phyloP scores from a whole-genome alignment of 2,329 filamentous ascomycete genomes.

The Metarhizium album region DNA sequence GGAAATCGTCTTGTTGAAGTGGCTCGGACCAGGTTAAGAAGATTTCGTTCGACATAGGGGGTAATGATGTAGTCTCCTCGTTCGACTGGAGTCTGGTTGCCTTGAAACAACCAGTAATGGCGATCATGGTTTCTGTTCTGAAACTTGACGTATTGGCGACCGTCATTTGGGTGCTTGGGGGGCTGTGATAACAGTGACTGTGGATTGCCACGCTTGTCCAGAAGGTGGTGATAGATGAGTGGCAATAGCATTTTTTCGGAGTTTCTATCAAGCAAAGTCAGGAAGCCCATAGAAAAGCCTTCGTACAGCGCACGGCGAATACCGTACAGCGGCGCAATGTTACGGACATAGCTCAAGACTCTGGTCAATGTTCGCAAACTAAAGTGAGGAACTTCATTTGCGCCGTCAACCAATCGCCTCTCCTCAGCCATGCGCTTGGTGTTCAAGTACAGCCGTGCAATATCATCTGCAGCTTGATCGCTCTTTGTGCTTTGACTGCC shows the following conservation, averaged over 20 bases:
- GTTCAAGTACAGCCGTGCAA: constrained; percentile 78
- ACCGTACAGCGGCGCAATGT: constrained; percentile 75
- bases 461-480: constrained; percentile 64
- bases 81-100: constrained; percentile 50
- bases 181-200: constrained; percentile 67
- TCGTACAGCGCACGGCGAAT: constrained; percentile 81
- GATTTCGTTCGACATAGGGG: constrained; percentile 85
- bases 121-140: constrained; percentile 51
- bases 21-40: constrained; percentile 88
- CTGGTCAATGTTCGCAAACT: constrained; percentile 89
- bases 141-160: constrained; percentile 69
- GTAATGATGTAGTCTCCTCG: constrained; percentile 93
- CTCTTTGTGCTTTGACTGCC: constrained; percentile 60
- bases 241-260: constrained; percentile 73
- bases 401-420: constrained; percentile 78
- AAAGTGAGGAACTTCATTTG: constrained; percentile 93
- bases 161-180: constrained; percentile 67
- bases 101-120: constrained; percentile 85
- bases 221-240: constrained; percentile 69
- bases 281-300: constrained; percentile 95
- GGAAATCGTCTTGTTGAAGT: constrained; percentile 88
- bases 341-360: constrained; percentile 76
- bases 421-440: constrained; percentile 73
- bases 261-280: constrained; percentile 73
- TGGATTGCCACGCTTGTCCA: constrained; percentile 55